Conservation (phyloP, 306 rosid species). For the Cucurbita argyrosperma region DNA sequence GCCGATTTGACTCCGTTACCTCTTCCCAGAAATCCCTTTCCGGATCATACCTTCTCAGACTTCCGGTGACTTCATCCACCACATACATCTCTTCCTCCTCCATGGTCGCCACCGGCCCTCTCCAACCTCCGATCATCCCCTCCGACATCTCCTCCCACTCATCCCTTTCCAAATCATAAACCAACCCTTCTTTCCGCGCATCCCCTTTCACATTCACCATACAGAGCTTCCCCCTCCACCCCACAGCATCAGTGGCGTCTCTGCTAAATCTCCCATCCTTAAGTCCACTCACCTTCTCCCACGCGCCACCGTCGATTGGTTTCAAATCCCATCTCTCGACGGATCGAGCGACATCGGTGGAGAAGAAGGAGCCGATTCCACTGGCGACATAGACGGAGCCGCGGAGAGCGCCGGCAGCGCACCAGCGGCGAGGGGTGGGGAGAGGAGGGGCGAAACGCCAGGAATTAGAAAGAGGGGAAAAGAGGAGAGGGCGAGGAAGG, state of each 20-base stretch:
- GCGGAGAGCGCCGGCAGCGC: slow-evolving; percentile 28
- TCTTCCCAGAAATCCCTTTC: slow-evolving; percentile 44
- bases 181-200: slow-evolving; percentile 40
- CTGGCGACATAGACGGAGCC: slow-evolving; percentile 49
- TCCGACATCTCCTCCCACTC: slow-evolving; percentile 58
- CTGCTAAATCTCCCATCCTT: slow-evolving; percentile 52
- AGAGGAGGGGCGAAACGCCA: slow-evolving; percentile 52
- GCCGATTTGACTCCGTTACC: slow-evolving; percentile 19
- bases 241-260: slow-evolving; percentile 74
- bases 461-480: slow-evolving; percentile 18
- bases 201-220: slow-evolving; percentile 70
- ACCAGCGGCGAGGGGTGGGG: slow-evolving; percentile 61
- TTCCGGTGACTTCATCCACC: slow-evolving; percentile 48
- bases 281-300: slow-evolving; percentile 37
- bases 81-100: slow-evolving; percentile 54
- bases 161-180: slow-evolving; percentile 40
- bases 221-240: slow-evolving; percentile 65
- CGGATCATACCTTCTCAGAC: slow-evolving; percentile 24
- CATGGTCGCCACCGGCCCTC: slow-evolving; percentile 87
- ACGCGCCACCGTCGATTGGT: neutral
- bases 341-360: slow-evolving; percentile 32
- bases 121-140: slow-evolving; percentile 73
- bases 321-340: slow-evolving; percentile 36
- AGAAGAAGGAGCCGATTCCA: slow-evolving; percentile 63
- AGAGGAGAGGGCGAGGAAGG: slow-evolving; percentile 46